These are phyloP conservation scores for Pseudogymnoascus sp. DNA, from an alignment of 2,329 filamentous ascomycete species.

Conservation along the genomic window DNA sequence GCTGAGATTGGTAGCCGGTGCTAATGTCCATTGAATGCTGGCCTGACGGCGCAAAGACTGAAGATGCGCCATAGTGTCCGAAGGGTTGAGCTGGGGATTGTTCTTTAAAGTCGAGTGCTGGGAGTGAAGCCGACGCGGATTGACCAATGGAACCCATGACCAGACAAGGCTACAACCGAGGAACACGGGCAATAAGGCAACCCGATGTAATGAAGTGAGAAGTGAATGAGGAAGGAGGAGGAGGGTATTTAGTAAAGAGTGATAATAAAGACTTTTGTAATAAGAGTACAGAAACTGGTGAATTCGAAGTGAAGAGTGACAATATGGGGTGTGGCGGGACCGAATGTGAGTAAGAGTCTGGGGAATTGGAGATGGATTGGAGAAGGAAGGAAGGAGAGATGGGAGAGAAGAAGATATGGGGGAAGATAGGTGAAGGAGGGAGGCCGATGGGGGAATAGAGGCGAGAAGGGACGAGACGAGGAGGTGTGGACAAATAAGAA, in stretches of 20 bases:
- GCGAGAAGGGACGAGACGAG: slow-evolving; percentile 13
- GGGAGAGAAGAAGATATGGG: slow-evolving; percentile 7
- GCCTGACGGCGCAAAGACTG: neutral
- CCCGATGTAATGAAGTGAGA: neutral
- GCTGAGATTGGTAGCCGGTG: slow-evolving; percentile 14
- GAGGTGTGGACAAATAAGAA: slow-evolving; percentile 10
- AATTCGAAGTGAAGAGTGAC: neutral
- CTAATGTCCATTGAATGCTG: neutral
- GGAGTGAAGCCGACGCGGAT: slow-evolving; percentile 4
- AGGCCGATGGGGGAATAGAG: slow-evolving; percentile 5
- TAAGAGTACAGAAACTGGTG: slow-evolving; percentile 1
- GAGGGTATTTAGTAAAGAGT: neutral
- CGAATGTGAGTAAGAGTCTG: neutral
- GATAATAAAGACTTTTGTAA: neutral
- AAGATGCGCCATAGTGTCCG: neutral
- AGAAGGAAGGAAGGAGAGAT: neutral
- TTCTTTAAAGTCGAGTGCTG: slow-evolving; percentile 1
- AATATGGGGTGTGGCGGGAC: neutral
- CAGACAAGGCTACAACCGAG: slow-evolving; percentile 3
- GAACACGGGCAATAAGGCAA: neutral
- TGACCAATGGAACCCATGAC: slow-evolving; percentile 10
- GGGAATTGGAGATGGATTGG: neutral
- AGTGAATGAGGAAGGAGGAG: neutral
- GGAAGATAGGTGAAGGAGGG: slow-evolving; percentile 10
- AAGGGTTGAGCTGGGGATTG: neutral